Evolutionary conservation across 306 rosid species (phyloP), one percentile per base, ranked within the genome.

Genomic region (Adenanthera pavonina): DNA sequence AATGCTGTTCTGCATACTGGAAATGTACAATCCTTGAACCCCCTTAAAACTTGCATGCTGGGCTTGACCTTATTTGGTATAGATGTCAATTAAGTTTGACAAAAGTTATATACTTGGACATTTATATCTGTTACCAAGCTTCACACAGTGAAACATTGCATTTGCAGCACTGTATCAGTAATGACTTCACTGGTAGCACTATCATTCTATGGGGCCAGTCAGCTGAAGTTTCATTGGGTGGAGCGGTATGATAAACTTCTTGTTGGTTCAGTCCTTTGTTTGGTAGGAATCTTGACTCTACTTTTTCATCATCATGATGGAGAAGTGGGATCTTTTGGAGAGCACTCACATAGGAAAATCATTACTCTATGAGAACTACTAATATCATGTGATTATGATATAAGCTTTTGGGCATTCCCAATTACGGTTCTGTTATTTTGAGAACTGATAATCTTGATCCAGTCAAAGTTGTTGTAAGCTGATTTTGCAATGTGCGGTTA

Each of bases 151-250:
- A 30, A 61, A 61, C 36, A 51, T 82, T 82, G 80, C 68, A 87
- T 83, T 83, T 87, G 70, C 94, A 94, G 98, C 91, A 94, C 98
- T 72, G 91, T 94, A 66, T 72, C 97, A 3, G 97, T 94, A 85
- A 94, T 94, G 98, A 92, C 98, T 33, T 92, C 97, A 34, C 82
- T 94, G 78, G 98, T 94, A 60, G 98, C 98, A 36, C 78, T 94
- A 35, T 94, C 97, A 40, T 94, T 92, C 87, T 94, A 92, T 16
- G 97, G 97, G 38, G 98, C 98, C 7, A 89, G 98, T 83, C 97
- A 92, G 88, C 87, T 94, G 79, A 94, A 94, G 88, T 94, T 94
- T 88, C 97, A 94, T 52, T 94, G 97, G 97, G 97, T 94, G 76
- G 98, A 94, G 89, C 91, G 97, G 9, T 92, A 94, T 30, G 98